Evolutionary conservation across 192 early-diverging fungal genomes (phyloP), one percentile per base, ranked within the genome.

Genomic region (Endogone sp.): DNA sequence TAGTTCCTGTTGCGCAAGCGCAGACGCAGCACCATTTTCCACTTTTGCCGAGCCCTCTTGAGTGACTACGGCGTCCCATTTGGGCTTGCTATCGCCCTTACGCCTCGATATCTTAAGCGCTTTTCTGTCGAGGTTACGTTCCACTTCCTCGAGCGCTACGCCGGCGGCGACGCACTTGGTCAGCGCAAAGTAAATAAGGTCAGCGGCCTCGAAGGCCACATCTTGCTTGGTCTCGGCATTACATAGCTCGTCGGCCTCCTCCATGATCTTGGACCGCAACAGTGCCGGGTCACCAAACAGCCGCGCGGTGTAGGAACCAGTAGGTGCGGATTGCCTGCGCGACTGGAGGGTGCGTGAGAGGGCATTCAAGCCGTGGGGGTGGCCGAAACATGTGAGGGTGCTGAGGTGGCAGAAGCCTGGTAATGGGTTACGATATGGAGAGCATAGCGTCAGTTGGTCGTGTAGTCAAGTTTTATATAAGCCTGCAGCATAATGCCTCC

Each of bases 111-210:
- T 87, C 77, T 94, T 95, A 37, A 85, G 87, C 63, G 94, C 86
- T 58, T 92, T 86, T 70, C 71, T 79, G 72, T 99, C 91, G 66
- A 99, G 79, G 32, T 94, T 90, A 69, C 79, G 82, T 75, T 98
- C 96, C 16, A 99, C 80, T 72, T 99, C 97, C 2, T 86, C 69
- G 54, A 99, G 79, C 9, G 79, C 76, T 2, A 98, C 95, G 31
- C 92, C 95, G 30, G 84, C 81, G 56, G 88, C 85, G 0, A 92
- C 86, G 77, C 94, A 95, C 71, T 93, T 95, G 63, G 86, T 87
- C 68, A 99, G 78, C 4, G 94, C 89, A 84, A 99, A 99, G 82
- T 97, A 99, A 65, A 99, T 85, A 64, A 98, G 73, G 75, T 99
- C 97, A 20, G 97, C 96, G 8, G 95, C 90, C 79, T 99, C 96